phyloP scores from a whole-genome alignment of 192 early-diverging fungal genomes.

The Coemansia guatemalensis region DNA sequence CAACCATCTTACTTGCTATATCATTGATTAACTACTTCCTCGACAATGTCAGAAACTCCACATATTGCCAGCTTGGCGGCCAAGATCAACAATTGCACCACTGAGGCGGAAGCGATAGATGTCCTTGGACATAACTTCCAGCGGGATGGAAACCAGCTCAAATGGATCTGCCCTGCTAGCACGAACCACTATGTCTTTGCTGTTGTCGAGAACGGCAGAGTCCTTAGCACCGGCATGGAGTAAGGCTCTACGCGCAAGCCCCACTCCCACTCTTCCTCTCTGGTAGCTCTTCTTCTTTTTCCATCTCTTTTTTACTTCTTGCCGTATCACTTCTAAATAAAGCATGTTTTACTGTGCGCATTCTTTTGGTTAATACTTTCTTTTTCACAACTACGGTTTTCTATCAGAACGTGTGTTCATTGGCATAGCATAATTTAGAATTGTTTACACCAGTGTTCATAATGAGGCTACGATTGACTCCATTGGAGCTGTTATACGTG shows the following conservation, averaged over 20 bases:
- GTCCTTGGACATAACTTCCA: constrained; percentile 5
- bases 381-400: too few species aligned
- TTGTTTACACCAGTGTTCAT: too few species aligned
- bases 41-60: too few species aligned
- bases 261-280: not conserved
- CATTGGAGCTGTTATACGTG: not conserved
- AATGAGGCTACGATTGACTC: too few species aligned
- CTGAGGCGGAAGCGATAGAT: constrained; percentile 7
- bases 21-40: too few species aligned
- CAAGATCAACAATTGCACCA: constrained; percentile 10
- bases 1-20: too few species aligned
- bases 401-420: too few species aligned
- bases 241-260: not conserved
- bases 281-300: not conserved
- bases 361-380: too few species aligned
- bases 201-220: constrained; percentile 7
- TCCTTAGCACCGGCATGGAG: constrained; percentile 1
- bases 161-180: constrained; percentile 16
- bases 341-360: not conserved
- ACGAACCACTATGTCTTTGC: constrained; percentile 10
- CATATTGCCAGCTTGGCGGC: not conserved
- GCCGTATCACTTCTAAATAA: not conserved
- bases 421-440: too few species aligned
- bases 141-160: constrained; percentile 7
- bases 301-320: not conserved